phyloP scores from a whole-genome alignment of 2,329 filamentous ascomycete species.

The Xylaria sp. region DNA sequence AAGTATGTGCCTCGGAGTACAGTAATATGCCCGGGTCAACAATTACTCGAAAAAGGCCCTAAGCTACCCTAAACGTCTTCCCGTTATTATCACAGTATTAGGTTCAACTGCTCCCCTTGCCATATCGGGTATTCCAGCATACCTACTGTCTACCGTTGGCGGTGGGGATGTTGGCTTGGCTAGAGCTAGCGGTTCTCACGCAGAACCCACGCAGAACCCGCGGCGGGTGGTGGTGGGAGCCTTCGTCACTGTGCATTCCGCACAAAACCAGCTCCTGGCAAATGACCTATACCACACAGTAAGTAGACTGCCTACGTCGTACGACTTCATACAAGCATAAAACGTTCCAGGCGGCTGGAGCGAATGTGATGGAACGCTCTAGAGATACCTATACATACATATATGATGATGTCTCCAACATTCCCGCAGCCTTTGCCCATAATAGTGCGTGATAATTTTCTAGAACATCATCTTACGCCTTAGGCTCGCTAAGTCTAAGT shows the following conservation, averaged over 20 bases:
- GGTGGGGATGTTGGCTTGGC: not conserved
- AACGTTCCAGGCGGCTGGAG: slow-evolving; percentile 5
- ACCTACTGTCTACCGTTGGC: too few species aligned
- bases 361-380: not conserved
- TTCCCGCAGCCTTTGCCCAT: not conserved
- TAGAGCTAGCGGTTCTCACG: not conserved
- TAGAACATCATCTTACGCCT: not conserved
- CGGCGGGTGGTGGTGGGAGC: slow-evolving; percentile 7
- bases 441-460: not conserved
- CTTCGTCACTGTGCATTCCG: slow-evolving; percentile 28
- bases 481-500: too few species aligned
- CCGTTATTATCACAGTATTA: not conserved
- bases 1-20: not conserved
- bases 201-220: too few species aligned
- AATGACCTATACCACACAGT: not conserved
- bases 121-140: slow-evolving; percentile 20
- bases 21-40: not conserved
- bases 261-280: slow-evolving; percentile 1
- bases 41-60: not conserved
- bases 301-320: not conserved
- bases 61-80: not conserved
- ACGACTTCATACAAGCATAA: slow-evolving; percentile 7
- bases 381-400: too few species aligned
- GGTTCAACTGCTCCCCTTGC: slow-evolving; percentile 6
- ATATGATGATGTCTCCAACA: not conserved